These are phyloP conservation scores for Phytophthora citricola DNA, from an alignment of 352 stramenopile genomes.

Conservation along the genomic window DNA sequence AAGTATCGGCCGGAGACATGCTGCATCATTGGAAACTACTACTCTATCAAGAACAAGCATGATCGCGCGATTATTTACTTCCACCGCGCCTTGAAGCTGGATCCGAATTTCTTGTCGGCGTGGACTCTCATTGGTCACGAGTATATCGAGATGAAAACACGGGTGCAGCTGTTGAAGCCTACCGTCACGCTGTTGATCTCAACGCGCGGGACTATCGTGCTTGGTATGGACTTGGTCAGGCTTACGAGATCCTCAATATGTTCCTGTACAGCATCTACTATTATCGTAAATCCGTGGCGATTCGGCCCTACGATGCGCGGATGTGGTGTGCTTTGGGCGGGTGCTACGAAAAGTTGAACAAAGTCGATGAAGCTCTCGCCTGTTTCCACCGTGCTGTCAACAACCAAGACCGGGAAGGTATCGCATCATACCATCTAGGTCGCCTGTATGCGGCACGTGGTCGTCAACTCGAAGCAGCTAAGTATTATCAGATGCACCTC, in stretches of 20 bases:
- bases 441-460: constrained; percentile 60
- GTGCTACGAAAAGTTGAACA: constrained; percentile 82
- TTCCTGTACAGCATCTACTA: constrained; percentile 99
- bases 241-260: constrained; percentile 99
- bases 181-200: constrained; percentile 94
- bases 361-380: constrained; percentile 70
- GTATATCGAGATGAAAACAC: constrained; percentile 99
- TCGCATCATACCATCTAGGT: constrained; percentile 76
- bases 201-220: constrained; percentile 96
- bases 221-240: constrained; percentile 98
- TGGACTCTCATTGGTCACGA: constrained; percentile 99
- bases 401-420: constrained; percentile 79
- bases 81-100: constrained; percentile 94
- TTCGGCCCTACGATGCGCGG: constrained; percentile 97
- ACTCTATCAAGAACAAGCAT: constrained; percentile 93
- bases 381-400: constrained; percentile 81
- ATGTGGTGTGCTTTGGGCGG: constrained; percentile 97
- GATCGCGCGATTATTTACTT: constrained; percentile 98
- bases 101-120: constrained; percentile 95
- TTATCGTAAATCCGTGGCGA: constrained; percentile 95
- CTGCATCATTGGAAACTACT: constrained; percentile 96
- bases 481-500: constrained; percentile 79
- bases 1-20: constrained; percentile 99
- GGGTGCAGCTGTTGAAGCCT: constrained; percentile 96
- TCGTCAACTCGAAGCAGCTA: constrained; percentile 63